Percentiles rank a stretch among this genome's conserved stretches.
Conservation (phyloP, 2,329 filamentous ascomycete species). For the Botryotinia narcissicola region DNA sequence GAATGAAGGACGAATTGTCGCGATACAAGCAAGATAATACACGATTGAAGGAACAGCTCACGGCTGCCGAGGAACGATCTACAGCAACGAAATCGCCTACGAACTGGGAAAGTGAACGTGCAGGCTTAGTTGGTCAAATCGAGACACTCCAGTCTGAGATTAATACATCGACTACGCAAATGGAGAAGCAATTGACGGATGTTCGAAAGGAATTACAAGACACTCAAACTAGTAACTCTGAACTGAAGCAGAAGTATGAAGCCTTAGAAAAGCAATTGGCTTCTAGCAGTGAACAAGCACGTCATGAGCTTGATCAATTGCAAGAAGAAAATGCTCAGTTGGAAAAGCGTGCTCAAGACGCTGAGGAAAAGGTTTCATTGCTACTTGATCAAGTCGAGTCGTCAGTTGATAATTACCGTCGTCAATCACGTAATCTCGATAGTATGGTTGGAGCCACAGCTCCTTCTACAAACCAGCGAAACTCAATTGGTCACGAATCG, state of each 20-base stretch:
- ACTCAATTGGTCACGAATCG: constrained; percentile 49
- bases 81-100: constrained; percentile 46
- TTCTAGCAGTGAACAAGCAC: constrained; percentile 51
- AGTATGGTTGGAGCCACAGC: constrained; percentile 45
- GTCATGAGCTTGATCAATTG: constrained; percentile 73
- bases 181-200: constrained; percentile 69
- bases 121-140: constrained; percentile 65
- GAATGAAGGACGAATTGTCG: constrained; percentile 95
- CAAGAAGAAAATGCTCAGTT: constrained; percentile 78
- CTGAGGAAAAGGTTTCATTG: constrained; percentile 88
- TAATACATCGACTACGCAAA: constrained; percentile 58
- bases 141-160: constrained; percentile 68
- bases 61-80: constrained; percentile 58
- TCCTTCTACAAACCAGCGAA: constrained; percentile 39
- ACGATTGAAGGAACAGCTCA: constrained; percentile 79
- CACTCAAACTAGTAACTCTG: constrained; percentile 66
- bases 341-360: constrained; percentile 81
- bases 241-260: constrained; percentile 55
- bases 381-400: constrained; percentile 92
- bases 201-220: constrained; percentile 68
- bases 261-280: constrained; percentile 57
- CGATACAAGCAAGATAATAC: constrained; percentile 86
- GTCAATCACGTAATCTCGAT: constrained; percentile 63
- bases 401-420: constrained; percentile 91
- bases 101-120: constrained; percentile 73